These are phyloP conservation scores for Russula earlei DNA, from an alignment of 768 basidiomycete genomes.

Conservation along the genomic window DNA sequence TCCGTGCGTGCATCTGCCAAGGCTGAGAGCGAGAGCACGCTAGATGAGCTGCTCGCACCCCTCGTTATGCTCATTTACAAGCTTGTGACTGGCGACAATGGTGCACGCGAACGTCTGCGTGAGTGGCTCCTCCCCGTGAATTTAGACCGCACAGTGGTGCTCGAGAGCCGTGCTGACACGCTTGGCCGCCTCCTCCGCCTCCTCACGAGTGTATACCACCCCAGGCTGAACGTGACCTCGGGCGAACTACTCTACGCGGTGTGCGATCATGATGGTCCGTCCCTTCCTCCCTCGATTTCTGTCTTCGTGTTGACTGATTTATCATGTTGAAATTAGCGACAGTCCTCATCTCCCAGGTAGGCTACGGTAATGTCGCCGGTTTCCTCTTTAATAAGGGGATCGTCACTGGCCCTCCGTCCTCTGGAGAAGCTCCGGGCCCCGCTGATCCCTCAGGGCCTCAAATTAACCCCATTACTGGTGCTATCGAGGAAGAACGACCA, in stretches of 20 bases:
- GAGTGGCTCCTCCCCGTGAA: slow-evolving; percentile 67
- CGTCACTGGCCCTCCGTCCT: slow-evolving; percentile 44
- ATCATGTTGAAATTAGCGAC: slow-evolving; percentile 36
- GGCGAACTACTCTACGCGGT: slow-evolving; percentile 85
- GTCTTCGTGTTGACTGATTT: background rate
- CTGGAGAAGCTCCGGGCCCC: slow-evolving; percentile 25
- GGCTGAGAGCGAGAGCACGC: slow-evolving; percentile 41
- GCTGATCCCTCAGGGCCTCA: slow-evolving; percentile 31
- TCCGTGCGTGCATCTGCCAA: slow-evolving; percentile 45
- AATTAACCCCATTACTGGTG: slow-evolving; percentile 87
- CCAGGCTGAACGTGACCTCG: slow-evolving; percentile 59
- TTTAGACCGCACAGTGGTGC: slow-evolving; percentile 66
- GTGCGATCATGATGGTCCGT: slow-evolving; percentile 65
- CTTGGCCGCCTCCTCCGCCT: slow-evolving; percentile 76
- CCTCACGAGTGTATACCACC: slow-evolving; percentile 63
- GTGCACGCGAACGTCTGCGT: slow-evolving; percentile 44
- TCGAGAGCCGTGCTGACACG: slow-evolving; percentile 65
- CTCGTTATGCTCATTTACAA: slow-evolving; percentile 67
- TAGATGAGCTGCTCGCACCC: slow-evolving; percentile 76
- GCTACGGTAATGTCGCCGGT: slow-evolving; percentile 94
- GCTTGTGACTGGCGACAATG: slow-evolving; percentile 56
- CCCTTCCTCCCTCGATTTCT: background rate
- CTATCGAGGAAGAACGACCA: slow-evolving; percentile 33
- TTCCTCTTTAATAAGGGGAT: slow-evolving; percentile 90
- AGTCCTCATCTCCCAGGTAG: slow-evolving; percentile 65